Evolutionary conservation across 768 basidiomycete genomes (phyloP).

Genomic region (Filobasidium wieringae): DNA sequence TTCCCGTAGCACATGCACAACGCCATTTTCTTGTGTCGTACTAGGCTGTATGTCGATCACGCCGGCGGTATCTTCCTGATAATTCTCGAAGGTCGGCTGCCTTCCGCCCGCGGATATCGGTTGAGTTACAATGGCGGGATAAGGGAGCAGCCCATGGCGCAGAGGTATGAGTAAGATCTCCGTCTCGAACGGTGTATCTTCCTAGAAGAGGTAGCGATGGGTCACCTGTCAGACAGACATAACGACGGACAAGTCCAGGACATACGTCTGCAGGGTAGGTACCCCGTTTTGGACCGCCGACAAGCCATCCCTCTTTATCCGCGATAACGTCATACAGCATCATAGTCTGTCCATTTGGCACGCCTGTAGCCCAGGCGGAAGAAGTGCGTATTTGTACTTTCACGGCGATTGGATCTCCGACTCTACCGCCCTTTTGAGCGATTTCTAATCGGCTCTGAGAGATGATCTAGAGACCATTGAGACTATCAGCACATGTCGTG

Average conservation of each 20-base stretch:
- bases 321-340: conserved; percentile 13
- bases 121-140: conserved; percentile 8
- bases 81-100: conserved; percentile 7
- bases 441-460: not conserved
- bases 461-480: not conserved
- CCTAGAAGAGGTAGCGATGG: not conserved
- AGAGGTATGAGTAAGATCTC: conserved; percentile 6
- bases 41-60: conserved; percentile 8
- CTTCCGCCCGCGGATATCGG: not conserved
- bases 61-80: conserved; percentile 10
- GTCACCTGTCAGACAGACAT: not conserved
- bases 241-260: not conserved
- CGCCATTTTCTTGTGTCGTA: not conserved
- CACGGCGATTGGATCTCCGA: conserved; percentile 1
- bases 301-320: conserved; percentile 11
- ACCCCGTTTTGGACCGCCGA: conserved; percentile 10
- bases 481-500: not conserved
- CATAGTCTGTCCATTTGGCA: not conserved
- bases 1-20: conserved; percentile 7
- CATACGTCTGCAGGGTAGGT: conserved; percentile 8
- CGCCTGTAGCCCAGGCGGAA: not conserved
- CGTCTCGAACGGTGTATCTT: not conserved
- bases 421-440: not conserved
- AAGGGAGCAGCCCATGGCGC: conserved; percentile 8
- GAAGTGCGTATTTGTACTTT: not conserved